Evolutionary conservation across 2,329 filamentous ascomycete genomes (phyloP).

Genomic region (Hypoxylon sp.): DNA sequence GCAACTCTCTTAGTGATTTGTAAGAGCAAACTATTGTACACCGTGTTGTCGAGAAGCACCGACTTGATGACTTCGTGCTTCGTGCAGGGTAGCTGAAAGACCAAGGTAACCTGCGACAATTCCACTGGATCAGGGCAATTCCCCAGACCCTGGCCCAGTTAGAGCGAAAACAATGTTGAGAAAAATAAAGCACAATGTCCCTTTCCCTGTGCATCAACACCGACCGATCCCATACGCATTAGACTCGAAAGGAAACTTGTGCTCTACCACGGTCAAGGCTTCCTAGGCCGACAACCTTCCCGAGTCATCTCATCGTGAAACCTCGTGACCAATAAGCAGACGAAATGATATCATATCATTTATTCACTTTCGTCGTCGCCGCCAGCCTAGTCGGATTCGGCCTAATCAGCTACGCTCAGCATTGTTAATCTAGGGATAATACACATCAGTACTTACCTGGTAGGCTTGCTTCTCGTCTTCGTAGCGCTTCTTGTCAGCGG

Average conservation of each 20-base stretch:
- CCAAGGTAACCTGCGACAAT: slow-evolving; percentile 39
- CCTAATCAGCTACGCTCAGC: slow-evolving; percentile 49
- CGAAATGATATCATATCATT: slow-evolving; percentile 25
- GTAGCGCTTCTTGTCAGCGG: slow-evolving; percentile 98
- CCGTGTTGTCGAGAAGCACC: slow-evolving; percentile 44
- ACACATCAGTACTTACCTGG: slow-evolving; percentile 73
- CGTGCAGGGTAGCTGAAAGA: slow-evolving; percentile 34
- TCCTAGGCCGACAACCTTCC: slow-evolving; percentile 45
- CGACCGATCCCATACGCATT: slow-evolving; percentile 54
- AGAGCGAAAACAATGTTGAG: slow-evolving; percentile 47
- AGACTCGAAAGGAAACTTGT: slow-evolving; percentile 52
- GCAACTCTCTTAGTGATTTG: slow-evolving; percentile 34
- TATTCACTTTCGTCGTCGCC: slow-evolving; percentile 69
- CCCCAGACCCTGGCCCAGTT: slow-evolving; percentile 39
- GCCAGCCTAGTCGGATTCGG: slow-evolving; percentile 65
- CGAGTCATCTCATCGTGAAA: slow-evolving; percentile 52
- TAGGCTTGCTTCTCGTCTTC: slow-evolving; percentile 98
- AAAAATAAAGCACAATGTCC: slow-evolving; percentile 53
- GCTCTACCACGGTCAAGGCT: slow-evolving; percentile 47
- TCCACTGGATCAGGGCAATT: slow-evolving; percentile 38
- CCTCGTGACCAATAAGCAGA: slow-evolving; percentile 42
- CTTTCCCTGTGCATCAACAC: slow-evolving; percentile 56
- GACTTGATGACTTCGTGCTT: slow-evolving; percentile 35
- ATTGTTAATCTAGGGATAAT: slow-evolving; percentile 35
- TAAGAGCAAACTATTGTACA: slow-evolving; percentile 50